Evolutionary conservation across 176 grass and related monocot species (phyloP).

Genomic region (Triticum turgidum): DNA sequence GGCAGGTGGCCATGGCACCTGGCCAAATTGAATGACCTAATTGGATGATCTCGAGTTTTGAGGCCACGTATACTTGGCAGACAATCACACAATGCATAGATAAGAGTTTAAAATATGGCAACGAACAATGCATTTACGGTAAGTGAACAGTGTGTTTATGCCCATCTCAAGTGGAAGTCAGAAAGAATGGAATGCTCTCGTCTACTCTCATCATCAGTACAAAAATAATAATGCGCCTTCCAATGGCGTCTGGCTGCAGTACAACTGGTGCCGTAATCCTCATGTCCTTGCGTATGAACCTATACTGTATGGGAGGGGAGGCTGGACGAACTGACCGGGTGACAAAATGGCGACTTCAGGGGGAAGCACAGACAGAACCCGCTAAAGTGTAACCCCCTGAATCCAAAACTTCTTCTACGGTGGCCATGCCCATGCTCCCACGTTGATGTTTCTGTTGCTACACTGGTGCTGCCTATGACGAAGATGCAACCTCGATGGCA

Average conservation of each 20-base stretch:
- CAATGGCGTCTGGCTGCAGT: constrained; percentile 21
- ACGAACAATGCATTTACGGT: neutral
- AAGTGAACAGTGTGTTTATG: neutral
- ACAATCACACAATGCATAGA: neutral
- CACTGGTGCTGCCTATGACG: constrained; percentile 43
- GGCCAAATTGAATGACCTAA: too few species aligned
- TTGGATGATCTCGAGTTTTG: too few species aligned
- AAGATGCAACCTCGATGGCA: constrained; percentile 91
- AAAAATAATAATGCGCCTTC: constrained; percentile 33
- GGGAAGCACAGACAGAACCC: neutral
- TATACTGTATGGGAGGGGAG: constrained; percentile 33
- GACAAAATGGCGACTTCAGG: constrained; percentile 31
- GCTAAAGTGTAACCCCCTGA: neutral
- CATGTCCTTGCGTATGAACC: constrained; percentile 28
- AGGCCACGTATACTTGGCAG: too few species aligned
- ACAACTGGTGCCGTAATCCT: constrained; percentile 22
- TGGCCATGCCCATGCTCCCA: neutral
- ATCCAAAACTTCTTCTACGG: constrained; percentile 32
- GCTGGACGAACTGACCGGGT: constrained; percentile 10
- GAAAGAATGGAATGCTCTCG: constrained; percentile 39
- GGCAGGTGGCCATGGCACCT: too few species aligned
- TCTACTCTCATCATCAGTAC: constrained; percentile 19
- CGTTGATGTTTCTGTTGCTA: neutral
- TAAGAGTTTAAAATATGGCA: neutral
- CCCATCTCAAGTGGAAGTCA: neutral